Base-by-base conservation (phyloP, 2,329 filamentous ascomycete genomes). In the Cladosporium austrohemisphaericum region DNA sequence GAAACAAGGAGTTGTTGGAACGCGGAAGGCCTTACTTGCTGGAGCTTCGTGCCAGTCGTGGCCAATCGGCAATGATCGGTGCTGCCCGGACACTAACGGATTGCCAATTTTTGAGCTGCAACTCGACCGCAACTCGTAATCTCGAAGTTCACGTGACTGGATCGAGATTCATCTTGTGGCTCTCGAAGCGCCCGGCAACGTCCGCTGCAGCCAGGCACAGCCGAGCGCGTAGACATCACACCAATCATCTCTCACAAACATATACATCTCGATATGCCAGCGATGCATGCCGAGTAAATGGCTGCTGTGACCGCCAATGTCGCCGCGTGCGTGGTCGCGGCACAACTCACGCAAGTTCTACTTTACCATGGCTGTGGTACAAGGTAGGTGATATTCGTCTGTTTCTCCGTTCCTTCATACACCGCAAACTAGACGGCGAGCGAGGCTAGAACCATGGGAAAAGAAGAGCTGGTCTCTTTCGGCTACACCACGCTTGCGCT, bases 401-500 rank as follows among this genome's bases (percentile, higher is more conserved):
- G 26, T 31, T 26, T 40, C 20, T 38, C 20, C 14, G 11, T 31
- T 20, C 19, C 38, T 41, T 19, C n/a, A n/a, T n/a, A n/a, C n/a
- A n/a, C n/a, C n/a, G n/a, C n/a, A n/a, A n/a, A n/a, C n/a, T n/a
- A n/a, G n/a, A n/a, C n/a, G n/a, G n/a, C n/a, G n/a, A n/a, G n/a
- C n/a, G n/a, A n/a, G n/a, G n/a, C n/a, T n/a, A n/a, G n/a, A n/a
- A n/a, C n/a, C n/a, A 49, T 49, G 46, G 20, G 26, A 3, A 18
- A 28, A 35, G 20, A 22, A 13, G 28, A 10, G 22, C 46, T 18
- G 36, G 29, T 47, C 26, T 60, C 60, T 51, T 41, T 62, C 45
- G 59, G 54, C 59, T 63, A 62, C 46, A 58, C 57, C 16, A 60
- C 62, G 23, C 51, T 62, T 3, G 52, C 59, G 2, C 55, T 65